Conservation (phyloP, 2,329 filamentous ascomycete species). For the Pleomassaria siparia region DNA sequence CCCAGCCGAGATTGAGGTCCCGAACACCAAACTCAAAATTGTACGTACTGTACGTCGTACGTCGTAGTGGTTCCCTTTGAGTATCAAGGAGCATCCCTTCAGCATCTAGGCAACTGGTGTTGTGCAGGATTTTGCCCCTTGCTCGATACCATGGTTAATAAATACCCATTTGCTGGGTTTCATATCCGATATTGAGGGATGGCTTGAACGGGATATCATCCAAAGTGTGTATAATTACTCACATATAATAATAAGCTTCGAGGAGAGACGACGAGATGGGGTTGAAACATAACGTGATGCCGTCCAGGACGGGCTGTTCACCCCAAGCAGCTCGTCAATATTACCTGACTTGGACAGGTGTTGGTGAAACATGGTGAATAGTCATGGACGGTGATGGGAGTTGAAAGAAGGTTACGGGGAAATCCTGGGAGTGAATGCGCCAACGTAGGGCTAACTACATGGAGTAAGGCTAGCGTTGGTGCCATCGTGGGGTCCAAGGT, state of each 20-base stretch:
- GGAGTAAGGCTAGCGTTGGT: constrained; percentile 6
- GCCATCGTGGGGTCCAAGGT: constrained; percentile 2
- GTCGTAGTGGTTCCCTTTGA: too few species aligned
- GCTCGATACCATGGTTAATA: constrained; percentile 4
- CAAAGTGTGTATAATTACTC: constrained; percentile 7
- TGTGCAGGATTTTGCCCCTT: neutral
- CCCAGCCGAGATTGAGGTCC: constrained; percentile 1
- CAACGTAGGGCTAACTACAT: constrained; percentile 3
- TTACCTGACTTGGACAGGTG: neutral
- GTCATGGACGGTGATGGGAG: constrained; percentile 4
- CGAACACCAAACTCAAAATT: neutral
- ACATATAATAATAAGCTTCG: too few species aligned
- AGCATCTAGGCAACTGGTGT: neutral
- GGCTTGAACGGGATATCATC: constrained; percentile 11
- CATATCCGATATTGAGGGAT: constrained; percentile 14
- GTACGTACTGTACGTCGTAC: too few species aligned
- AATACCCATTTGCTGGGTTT: constrained; percentile 3
- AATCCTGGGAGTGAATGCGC: constrained; percentile 6
- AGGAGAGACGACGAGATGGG: constrained; percentile 1
- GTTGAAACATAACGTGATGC: constrained; percentile 8
- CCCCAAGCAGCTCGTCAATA: neutral
- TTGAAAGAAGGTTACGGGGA: constrained; percentile 22
- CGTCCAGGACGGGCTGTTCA: neutral
- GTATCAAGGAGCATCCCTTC: too few species aligned
- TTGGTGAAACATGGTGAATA: neutral